Evolutionary conservation across 2,329 filamentous ascomycete species (phyloP).

Genomic region (Passalora sequoiae): DNA sequence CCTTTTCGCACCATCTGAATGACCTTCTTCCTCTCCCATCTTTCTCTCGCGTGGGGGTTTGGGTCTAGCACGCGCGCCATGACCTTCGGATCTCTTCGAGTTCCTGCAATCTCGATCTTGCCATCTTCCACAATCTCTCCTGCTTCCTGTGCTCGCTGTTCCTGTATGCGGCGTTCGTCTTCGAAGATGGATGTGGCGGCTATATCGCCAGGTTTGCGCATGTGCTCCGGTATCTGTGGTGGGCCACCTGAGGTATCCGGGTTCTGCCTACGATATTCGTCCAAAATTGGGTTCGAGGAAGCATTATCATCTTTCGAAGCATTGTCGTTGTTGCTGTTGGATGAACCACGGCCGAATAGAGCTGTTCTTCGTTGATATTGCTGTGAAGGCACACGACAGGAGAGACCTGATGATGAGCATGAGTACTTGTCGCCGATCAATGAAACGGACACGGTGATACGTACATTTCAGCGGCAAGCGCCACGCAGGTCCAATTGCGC

Average conservation of each 20-base stretch:
- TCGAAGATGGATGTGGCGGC: conserved; percentile 51
- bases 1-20: conserved; percentile 66
- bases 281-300: conserved; percentile 54
- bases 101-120: conserved; percentile 13
- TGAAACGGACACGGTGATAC: no score
- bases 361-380: conserved; percentile 2
- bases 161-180: conserved; percentile 33
- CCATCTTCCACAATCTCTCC: conserved; percentile 20
- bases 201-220: conserved; percentile 38
- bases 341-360: not conserved
- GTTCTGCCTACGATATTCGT: conserved; percentile 47
- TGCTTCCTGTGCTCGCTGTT: conserved; percentile 15
- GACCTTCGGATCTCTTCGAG: conserved; percentile 44
- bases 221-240: conserved; percentile 17
- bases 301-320: conserved; percentile 5
- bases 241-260: conserved; percentile 7
- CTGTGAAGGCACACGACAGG: conserved; percentile 8
- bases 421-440: no score
- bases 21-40: conserved; percentile 80
- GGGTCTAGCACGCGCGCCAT: conserved; percentile 68
- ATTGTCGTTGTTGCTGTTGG: conserved; percentile 14
- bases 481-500: conserved; percentile 58
- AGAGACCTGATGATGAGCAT: conserved; percentile 16
- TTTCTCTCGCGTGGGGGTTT: conserved; percentile 62
- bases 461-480: conserved; percentile 58